Conservation (phyloP, 2,329 filamentous ascomycete species). For the Xylariaceae sp. region DNA sequence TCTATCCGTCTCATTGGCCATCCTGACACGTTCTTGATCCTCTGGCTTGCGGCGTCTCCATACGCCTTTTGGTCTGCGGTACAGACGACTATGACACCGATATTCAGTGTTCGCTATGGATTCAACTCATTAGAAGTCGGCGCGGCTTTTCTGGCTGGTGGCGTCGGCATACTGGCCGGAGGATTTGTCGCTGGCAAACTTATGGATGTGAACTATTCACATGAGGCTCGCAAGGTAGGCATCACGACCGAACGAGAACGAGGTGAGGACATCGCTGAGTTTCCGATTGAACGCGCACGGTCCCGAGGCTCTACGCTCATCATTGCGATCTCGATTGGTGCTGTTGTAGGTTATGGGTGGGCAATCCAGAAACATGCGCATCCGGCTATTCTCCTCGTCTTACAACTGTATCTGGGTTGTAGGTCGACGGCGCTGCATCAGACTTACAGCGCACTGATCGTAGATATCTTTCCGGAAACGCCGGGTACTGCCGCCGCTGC, state of each 20-base stretch:
- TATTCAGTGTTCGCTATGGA: constrained; percentile 7
- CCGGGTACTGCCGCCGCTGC: constrained; percentile 18
- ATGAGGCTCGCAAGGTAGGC: constrained; percentile 41
- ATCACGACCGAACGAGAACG: constrained; percentile 41
- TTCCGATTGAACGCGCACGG: constrained; percentile 29
- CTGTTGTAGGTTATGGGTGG: constrained; percentile 28
- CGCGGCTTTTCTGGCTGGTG: constrained; percentile 36
- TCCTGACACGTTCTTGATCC: constrained; percentile 10
- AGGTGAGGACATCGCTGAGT: constrained; percentile 42
- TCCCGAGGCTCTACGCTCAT: constrained; percentile 12
- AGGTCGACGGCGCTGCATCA: constrained; percentile 14
- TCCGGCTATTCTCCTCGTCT: constrained; percentile 15
- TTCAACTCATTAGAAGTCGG: constrained; percentile 42
- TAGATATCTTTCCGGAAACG: constrained; percentile 19
- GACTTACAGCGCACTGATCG: constrained; percentile 19
- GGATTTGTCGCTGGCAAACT: constrained; percentile 38
- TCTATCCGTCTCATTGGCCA: constrained; percentile 15
- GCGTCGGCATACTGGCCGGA: constrained; percentile 32
- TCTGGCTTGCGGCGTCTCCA: constrained; percentile 8
- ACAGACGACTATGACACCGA: constrained; percentile 8
- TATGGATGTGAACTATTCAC: constrained; percentile 53
- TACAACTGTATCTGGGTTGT: constrained; percentile 17
- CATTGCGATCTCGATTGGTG: constrained; percentile 10
- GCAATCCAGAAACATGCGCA: constrained; percentile 14
- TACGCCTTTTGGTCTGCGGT: constrained; percentile 12